Base-by-base conservation (phyloP, 352 stramenopile genomes). In the Phytophthora macrochlamydospora region DNA sequence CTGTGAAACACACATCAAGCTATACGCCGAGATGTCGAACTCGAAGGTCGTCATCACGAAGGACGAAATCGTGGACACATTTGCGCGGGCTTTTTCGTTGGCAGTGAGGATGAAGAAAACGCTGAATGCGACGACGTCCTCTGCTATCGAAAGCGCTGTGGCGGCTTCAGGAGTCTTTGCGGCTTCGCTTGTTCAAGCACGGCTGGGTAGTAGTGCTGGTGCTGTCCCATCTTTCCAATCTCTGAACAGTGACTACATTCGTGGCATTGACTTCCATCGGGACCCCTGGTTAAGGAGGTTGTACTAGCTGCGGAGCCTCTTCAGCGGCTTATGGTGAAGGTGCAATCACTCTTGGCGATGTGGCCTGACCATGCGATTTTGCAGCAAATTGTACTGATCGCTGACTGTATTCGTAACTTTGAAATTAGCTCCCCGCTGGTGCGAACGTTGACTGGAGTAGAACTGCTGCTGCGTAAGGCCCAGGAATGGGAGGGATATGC, bases 401-500 rank as follows among this genome's bases (percentile, higher is more conserved):
- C 86, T 6, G 86, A 96, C 51, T 79, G 87, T 7, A 94, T 97
- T 40, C 85, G 87, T 8, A 93, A 95, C 65, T 94, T 97, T 45
- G 85, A 92, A 58, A 94, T 95, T 53, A 91, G 82, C 37, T 93
- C 86, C 0, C 89, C 89, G 2, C 66, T 97, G 4, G 87, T 89
- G 18, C 97, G 97, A 30, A 94, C 98, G 11, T 84, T 99, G 38
- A 95, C 91, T 40, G 97, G 96, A 30, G 79, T 99, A 9, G 97
- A 99, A 73, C 76, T 99, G 2, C 77, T 99, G 38, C 75, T 99
- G 28, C 85, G 90, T 18, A 98, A 99, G 60, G 90, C 98, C 4
- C 97, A 99, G 72, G 97, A 99, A 43, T 99, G 98, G 98, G 97
- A 99, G 62, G 90, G 97, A 51, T 97, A 99, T 67, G 96, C 97